Evolutionary conservation across 1,139 yeast species (phyloP).

Genomic region (Citeromyces siamensis): DNA sequence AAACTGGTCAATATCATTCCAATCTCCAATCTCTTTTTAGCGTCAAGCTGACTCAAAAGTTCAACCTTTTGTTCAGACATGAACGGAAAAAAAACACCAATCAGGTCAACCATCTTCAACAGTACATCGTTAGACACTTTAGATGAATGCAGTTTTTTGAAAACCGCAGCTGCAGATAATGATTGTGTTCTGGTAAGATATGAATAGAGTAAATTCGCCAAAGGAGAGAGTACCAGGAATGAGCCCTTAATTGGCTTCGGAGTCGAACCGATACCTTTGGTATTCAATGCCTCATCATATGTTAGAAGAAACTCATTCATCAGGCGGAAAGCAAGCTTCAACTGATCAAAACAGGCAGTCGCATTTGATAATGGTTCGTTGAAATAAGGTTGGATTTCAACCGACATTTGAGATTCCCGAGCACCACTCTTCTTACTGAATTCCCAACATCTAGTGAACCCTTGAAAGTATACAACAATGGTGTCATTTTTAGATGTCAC

Average conservation of each 20-base stretch:
- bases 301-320: slow-evolving; percentile 27
- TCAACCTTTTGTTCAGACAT: slow-evolving; percentile 32
- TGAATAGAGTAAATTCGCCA: slow-evolving; percentile 45
- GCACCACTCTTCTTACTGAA: slow-evolving; percentile 7
- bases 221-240: slow-evolving; percentile 42
- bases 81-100: slow-evolving; percentile 49
- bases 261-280: neutral
- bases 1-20: slow-evolving; percentile 22
- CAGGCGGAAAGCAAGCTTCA: slow-evolving; percentile 21
- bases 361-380: slow-evolving; percentile 20
- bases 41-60: slow-evolving; percentile 22
- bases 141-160: slow-evolving; percentile 16
- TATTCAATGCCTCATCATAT: slow-evolving; percentile 15
- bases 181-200: slow-evolving; percentile 10
- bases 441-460: slow-evolving; percentile 33
- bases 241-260: slow-evolving; percentile 16
- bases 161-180: slow-evolving; percentile 21
- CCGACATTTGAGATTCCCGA: slow-evolving; percentile 17
- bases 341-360: slow-evolving; percentile 17
- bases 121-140: slow-evolving; percentile 12
- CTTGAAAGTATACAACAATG: slow-evolving; percentile 38
- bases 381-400: too few species aligned
- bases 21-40: slow-evolving; percentile 20
- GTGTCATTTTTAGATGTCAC: slow-evolving; percentile 31
- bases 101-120: slow-evolving; percentile 28